A percentile compares a stretch with the other conserved stretches of the same genome.
These are phyloP conservation scores for Begonia peltatifolia DNA, from an alignment of 306 rosid genomes.

Conservation along the genomic window DNA sequence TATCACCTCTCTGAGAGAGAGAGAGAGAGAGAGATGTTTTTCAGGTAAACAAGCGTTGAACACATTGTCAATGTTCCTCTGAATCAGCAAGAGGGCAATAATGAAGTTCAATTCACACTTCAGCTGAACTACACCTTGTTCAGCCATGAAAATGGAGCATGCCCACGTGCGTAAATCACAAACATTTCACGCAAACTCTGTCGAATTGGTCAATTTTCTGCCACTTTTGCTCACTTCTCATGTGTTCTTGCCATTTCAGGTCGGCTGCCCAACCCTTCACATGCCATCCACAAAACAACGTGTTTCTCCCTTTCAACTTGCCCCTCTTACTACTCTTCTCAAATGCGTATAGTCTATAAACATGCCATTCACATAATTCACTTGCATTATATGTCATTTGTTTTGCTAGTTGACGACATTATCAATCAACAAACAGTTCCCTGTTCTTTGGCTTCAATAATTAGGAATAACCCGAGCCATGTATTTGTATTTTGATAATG, in stretches of 20 bases:
- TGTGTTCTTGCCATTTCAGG: too few species aligned
- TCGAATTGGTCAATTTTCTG: conserved; percentile 26
- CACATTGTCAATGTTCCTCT: not conserved
- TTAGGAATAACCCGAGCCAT: too few species aligned
- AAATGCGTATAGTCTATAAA: too few species aligned
- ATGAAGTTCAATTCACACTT: not conserved
- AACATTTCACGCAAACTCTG: conserved; percentile 8
- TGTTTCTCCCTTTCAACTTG: too few species aligned
- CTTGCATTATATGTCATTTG: not conserved
- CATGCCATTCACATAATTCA: too few species aligned
- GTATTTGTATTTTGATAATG: too few species aligned
- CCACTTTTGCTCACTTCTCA: too few species aligned
- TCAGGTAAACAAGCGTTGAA: not conserved
- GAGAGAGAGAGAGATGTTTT: not conserved
- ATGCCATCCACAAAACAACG: too few species aligned
- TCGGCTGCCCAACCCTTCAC: too few species aligned
- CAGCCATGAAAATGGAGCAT: conserved; percentile 21
- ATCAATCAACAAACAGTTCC: not conserved
- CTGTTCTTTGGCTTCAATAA: not conserved
- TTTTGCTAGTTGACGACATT: not conserved
- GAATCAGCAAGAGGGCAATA: not conserved
- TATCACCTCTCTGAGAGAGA: not conserved
- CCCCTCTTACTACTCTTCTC: too few species aligned
- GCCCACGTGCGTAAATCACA: conserved; percentile 40
- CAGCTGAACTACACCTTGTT: too few species aligned